Percentiles rank a stretch among this genome's conserved stretches.
phyloP scores from a whole-genome alignment of 768 basidiomycete species.

The Tricholoma sp. region DNA sequence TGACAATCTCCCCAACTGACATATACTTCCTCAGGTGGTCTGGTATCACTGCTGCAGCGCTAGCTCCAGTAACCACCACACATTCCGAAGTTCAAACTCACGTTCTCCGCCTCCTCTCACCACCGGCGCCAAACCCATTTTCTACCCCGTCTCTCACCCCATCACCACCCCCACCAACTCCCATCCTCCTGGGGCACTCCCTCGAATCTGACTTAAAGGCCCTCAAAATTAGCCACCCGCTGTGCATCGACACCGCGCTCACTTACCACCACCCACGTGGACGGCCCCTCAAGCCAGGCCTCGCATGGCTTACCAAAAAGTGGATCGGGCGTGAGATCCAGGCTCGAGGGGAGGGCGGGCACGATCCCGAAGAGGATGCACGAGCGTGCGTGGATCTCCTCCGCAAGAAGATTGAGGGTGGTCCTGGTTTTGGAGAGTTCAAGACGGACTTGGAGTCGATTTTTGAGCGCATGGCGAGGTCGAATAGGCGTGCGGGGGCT shows the following conservation, averaged over 20 bases:
- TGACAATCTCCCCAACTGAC: not conserved
- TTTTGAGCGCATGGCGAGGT: slow-evolving; percentile 76
- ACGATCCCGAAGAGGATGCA: slow-evolving; percentile 95
- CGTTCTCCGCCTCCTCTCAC: slow-evolving; percentile 58
- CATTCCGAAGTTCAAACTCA: slow-evolving; percentile 73
- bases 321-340: slow-evolving; percentile 93
- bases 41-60: slow-evolving; percentile 78
- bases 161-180: slow-evolving; percentile 41
- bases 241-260: slow-evolving; percentile 89
- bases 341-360: slow-evolving; percentile 74
- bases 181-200: slow-evolving; percentile 91
- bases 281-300: slow-evolving; percentile 86
- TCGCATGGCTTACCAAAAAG: slow-evolving; percentile 95
- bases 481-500: slow-evolving; percentile 28
- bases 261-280: slow-evolving; percentile 92
- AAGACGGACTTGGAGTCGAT: slow-evolving; percentile 82
- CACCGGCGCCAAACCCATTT: slow-evolving; percentile 41
- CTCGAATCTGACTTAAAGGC: slow-evolving; percentile 92
- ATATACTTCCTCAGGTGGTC: slow-evolving; percentile 60
- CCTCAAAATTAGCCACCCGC: slow-evolving; percentile 79
- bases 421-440: slow-evolving; percentile 81
- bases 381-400: slow-evolving; percentile 82
- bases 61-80: slow-evolving; percentile 69
- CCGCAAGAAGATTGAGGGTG: slow-evolving; percentile 72
- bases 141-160: slow-evolving; percentile 21